Conservation (phyloP, 2,329 filamentous ascomycete species). For the Coleophoma eucalyptorum region DNA sequence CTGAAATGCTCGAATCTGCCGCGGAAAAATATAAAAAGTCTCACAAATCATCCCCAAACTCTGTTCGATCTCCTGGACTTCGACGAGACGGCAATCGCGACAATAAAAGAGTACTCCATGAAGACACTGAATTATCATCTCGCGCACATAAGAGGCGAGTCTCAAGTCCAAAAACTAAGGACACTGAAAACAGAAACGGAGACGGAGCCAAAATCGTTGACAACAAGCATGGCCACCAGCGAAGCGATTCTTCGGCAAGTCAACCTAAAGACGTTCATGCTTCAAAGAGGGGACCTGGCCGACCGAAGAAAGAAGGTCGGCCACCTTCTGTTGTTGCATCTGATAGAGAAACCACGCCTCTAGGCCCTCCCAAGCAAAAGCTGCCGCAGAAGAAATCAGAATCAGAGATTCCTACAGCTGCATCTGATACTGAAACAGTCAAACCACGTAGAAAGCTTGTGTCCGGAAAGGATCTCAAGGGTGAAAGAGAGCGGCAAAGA, state of each 20-base stretch:
- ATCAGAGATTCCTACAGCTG: constrained; percentile 48
- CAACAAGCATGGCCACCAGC: background rate
- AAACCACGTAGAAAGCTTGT: constrained; percentile 62
- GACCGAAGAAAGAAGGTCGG: constrained; percentile 48
- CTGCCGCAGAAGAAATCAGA: constrained; percentile 50
- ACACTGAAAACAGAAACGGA: constrained; percentile 13
- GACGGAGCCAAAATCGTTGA: constrained; percentile 2
- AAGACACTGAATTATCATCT: constrained; percentile 17
- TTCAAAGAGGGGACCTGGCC: constrained; percentile 40
- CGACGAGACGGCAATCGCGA: constrained; percentile 30
- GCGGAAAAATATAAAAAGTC: constrained; percentile 61
- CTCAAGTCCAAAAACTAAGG: constrained; percentile 18
- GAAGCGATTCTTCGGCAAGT: constrained; percentile 11
- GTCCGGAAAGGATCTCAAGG: constrained; percentile 58
- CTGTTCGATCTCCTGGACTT: constrained; percentile 45
- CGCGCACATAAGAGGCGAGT: constrained; percentile 20
- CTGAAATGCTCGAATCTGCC: constrained; percentile 72
- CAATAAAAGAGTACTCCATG: constrained; percentile 10
- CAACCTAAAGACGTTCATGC: constrained; percentile 16
- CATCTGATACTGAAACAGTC: constrained; percentile 40
- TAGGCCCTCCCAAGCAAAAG: constrained; percentile 38
- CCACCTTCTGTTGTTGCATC: constrained; percentile 11
- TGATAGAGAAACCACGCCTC: constrained; percentile 22
- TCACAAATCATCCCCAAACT: constrained; percentile 40
- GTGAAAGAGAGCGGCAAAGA: constrained; percentile 47